Conservation (phyloP, 2,329 filamentous ascomycete species). For the Rhynchosporium graminicola region DNA sequence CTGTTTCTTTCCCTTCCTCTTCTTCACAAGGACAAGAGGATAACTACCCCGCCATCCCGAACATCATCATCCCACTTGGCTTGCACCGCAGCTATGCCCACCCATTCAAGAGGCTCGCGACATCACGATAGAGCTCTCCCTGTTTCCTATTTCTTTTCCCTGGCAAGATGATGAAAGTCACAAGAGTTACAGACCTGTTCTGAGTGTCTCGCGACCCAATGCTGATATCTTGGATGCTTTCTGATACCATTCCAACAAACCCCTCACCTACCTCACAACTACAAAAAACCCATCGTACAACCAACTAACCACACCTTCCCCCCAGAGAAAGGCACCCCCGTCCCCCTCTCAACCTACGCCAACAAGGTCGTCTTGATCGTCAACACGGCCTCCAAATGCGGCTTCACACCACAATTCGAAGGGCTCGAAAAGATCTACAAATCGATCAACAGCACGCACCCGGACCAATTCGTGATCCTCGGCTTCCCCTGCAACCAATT, state of each 20-base stretch:
- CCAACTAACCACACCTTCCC: conserved; percentile 20
- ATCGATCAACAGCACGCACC: conserved; percentile 53
- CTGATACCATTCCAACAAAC: conserved; percentile 37
- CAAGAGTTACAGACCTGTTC: conserved; percentile 68
- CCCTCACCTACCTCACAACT: neutral
- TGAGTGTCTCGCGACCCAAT: conserved; percentile 46
- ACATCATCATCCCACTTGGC: conserved; percentile 8
- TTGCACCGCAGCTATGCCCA: neutral
- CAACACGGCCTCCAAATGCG: conserved; percentile 98
- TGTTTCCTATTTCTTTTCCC: neutral
- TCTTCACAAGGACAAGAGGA: neutral
- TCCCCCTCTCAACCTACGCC: conserved; percentile 70
- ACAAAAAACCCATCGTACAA: neutral
- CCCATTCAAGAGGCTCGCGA: neutral
- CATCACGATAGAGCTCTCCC: too few species aligned
- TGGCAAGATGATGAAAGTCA: conserved; percentile 52
- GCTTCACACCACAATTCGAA: conserved; percentile 94
- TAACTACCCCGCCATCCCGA: conserved; percentile 6
- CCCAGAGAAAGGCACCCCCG: conserved; percentile 71
- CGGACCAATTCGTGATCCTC: conserved; percentile 74
- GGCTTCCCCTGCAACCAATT: conserved; percentile 99
- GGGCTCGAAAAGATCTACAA: conserved; percentile 92
- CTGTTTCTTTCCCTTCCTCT: neutral
- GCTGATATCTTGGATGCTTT: conserved; percentile 51
- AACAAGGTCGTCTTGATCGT: conserved; percentile 95